Evolutionary conservation across 495 filamentous ascomycete species (phyloP), one percentile per base, ranked within the genome.

Genomic region (Neurospora sp.): DNA sequence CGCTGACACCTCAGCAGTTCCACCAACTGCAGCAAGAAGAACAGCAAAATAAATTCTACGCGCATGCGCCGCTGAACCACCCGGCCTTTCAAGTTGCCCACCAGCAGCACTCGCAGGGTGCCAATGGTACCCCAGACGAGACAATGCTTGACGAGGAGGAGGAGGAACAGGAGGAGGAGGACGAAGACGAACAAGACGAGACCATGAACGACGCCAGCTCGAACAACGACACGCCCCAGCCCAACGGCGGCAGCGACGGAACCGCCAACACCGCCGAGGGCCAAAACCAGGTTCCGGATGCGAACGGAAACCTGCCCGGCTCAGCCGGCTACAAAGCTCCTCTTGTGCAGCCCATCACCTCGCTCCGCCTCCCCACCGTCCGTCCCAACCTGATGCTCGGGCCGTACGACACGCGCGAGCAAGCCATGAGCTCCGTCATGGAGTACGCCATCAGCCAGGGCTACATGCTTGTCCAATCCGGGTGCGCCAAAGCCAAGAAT

Each of bases 371-470:
- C 5, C 78, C 78, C 5, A 40, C 69, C 1, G 45, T 79, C 3
- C 73, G 76, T 3, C 78, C 76, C 0, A 79, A 72, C 20, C 75
- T 80, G 12, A 48, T 75, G 37, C 73, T 80, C 1, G 78, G 78
- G 0, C 78, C 78, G 9, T 79, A 80, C 61, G 77, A 79, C 22
- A 72, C 72, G 0, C 73, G 71, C 9, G 77, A 79, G 35, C 68
- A 73, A 22, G 71, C 69, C 35, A 40, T 69, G 14, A 71, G 45
- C 35, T 72, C 75, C 2, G 77, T 72, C 3, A 74, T 75, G 37
- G 73, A 79, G 65, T 80, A 80, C 69, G 77, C 76, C 71, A 75
- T 80, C 27, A 65, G 68, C 14, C 78, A 80, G 65, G 78, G 78
- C 4, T 80, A 78, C 76, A 73, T 77, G 59, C 74, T 80, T 3